Conservation (phyloP, 2,329 filamentous ascomycete genomes). For the Diaporthe citriasiana region DNA sequence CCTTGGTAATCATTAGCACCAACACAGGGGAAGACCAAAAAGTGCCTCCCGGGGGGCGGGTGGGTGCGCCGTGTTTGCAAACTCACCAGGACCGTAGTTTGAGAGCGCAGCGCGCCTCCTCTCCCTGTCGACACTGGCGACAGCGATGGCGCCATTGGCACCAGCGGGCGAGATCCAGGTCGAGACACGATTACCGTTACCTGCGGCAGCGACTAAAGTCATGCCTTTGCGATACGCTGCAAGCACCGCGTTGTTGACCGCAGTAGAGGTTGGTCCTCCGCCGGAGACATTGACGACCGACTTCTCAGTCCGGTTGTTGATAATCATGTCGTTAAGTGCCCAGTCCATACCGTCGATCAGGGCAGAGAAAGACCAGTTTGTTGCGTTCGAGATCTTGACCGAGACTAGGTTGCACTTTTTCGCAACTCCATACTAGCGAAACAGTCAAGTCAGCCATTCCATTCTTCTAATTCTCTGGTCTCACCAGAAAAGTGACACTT, state of each 20-base stretch:
- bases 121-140: constrained; percentile 54
- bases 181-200: constrained; percentile 1
- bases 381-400: constrained; percentile 10
- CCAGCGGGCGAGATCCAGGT: constrained; percentile 53
- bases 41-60: too few species aligned
- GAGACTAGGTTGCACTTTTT: constrained; percentile 11
- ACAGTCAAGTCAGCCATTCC: not conserved
- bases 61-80: too few species aligned
- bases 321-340: not conserved
- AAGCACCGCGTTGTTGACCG: not conserved
- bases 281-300: constrained; percentile 7
- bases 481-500: not conserved
- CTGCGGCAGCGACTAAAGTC: not conserved
- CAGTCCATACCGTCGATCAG: constrained; percentile 8
- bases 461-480: not conserved
- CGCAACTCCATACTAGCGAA: constrained; percentile 2
- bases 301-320: not conserved
- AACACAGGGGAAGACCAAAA: too few species aligned
- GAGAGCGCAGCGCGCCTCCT: constrained; percentile 56
- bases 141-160: constrained; percentile 55
- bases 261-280: constrained; percentile 3
- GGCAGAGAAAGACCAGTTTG: not conserved
- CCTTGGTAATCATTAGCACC: constrained; percentile 29
- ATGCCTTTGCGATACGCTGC: constrained; percentile 4
- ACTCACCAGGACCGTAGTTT: constrained; percentile 58